Evolutionary conservation across 2,329 filamentous ascomycete genomes (phyloP), one percentile per base, ranked within the genome.

Genomic region (Phialophora verrucosa): DNA sequence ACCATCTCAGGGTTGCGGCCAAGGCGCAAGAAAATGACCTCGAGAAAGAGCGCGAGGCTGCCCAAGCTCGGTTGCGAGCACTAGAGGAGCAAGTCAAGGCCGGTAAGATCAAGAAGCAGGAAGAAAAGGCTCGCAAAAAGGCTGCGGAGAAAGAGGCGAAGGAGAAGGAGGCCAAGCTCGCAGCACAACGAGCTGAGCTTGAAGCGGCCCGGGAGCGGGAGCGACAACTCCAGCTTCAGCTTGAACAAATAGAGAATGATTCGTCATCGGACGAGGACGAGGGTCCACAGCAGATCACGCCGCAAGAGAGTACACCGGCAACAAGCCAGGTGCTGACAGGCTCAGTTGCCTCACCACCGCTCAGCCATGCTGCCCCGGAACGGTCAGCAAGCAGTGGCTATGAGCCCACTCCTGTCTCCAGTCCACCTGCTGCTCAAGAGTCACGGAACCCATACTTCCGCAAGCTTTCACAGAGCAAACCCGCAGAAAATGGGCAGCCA

Each of bases 371-470:
- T 29, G 70, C 75, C 50, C 59, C 74, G 10, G 73, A 71, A 35
- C 69, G 74, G n/a, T 67, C 75, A 23, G 69, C 73, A 23, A 70
- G 72, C 87, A 87, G 4, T 83, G 87, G 5, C 83, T 87, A 53
- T 31, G 82, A 84, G 38, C 81, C 86, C 35, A 83, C 86, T 44
- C 71, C 76, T 29, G 67, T 83, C 31, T 78, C 80, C 31, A 84
- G 83, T 63, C 78, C 82, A 44, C 78, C 78, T 63, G 80, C 78
- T 63, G 80, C 83, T n/a, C 84, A 86, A 1, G 91, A 96, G 78
- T 97, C 92, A 74, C 94, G 91, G 78, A 98, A 98, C 76, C 95
- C 95, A 2, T 99, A 96, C 82, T 92, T 94, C 82, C 92, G 90
- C 79, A 95, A 93, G 81, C 88, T 96, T 83, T 89, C 88, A 58